Evolutionary conservation across 805 yeast species (phyloP).

Genomic region (Starmerella lactis-condensi): DNA sequence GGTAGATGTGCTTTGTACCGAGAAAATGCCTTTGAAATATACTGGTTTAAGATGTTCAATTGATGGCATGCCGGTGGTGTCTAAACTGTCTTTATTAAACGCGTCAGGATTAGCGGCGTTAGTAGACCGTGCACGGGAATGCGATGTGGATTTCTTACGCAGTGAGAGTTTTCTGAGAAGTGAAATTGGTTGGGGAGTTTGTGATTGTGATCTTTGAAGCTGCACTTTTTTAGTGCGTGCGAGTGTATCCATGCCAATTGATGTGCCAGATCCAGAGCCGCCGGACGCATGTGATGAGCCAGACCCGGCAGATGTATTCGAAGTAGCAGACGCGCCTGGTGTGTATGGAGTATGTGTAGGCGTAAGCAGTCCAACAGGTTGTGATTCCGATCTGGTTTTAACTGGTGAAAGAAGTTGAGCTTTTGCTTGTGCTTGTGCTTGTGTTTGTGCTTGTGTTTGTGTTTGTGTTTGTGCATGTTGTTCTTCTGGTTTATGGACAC

Average conservation of each 20-base stretch:
- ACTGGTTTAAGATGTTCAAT: constrained; percentile 83
- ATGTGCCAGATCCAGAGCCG: too few relatives aligned
- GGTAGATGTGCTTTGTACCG: constrained; percentile 87
- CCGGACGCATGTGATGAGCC: too few relatives aligned
- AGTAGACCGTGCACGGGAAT: constrained; percentile 15
- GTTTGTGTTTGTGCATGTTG: constrained; percentile 2
- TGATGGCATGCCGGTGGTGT: constrained; percentile 70
- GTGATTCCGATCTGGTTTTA: too few relatives aligned
- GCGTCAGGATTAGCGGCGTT: constrained; percentile 7
- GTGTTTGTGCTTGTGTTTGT: constrained; percentile 2
- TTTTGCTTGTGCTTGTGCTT: constrained; percentile 2
- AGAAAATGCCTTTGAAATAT: constrained; percentile 80
- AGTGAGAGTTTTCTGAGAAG: constrained; percentile 15
- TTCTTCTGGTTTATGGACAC: constrained; percentile 1
- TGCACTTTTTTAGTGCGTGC: too few relatives aligned
- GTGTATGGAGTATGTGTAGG: too few relatives aligned
- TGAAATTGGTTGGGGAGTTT: constrained; percentile 4
- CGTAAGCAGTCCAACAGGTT: too few relatives aligned
- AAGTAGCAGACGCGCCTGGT: too few relatives aligned
- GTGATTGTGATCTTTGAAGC: too few relatives aligned
- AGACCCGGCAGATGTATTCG: too few relatives aligned
- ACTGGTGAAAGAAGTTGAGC: too few relatives aligned
- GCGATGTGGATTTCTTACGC: constrained; percentile 6
- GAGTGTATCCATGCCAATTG: too few relatives aligned
- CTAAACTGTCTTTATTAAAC: neutral